Conservation (phyloP, 495 filamentous ascomycete genomes). For the Podospora comata region DNA sequence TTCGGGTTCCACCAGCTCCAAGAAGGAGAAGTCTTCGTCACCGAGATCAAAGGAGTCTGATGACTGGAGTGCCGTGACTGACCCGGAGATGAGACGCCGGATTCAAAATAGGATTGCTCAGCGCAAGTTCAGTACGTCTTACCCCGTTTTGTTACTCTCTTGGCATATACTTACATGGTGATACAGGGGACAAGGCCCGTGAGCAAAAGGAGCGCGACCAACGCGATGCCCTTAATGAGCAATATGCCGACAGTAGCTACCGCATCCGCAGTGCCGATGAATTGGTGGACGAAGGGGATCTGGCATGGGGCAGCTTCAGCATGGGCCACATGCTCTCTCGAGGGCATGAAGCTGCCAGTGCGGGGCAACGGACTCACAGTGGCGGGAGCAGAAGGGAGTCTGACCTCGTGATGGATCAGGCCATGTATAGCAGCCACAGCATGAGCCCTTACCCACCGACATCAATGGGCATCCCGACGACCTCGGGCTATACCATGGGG, state of each 20-base stretch:
- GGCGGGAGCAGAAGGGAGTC: background rate
- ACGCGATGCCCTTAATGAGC: constrained; percentile 54
- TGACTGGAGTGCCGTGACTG: constrained; percentile 59
- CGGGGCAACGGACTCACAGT: constrained; percentile 12
- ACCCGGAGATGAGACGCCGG: constrained; percentile 57
- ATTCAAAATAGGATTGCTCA: constrained; percentile 62
- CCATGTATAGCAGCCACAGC: constrained; percentile 8
- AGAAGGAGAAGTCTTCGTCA: constrained; percentile 34
- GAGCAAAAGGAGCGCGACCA: constrained; percentile 56
- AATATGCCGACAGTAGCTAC: constrained; percentile 55
- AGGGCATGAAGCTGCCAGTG: constrained; percentile 48
- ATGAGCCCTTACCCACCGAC: background rate
- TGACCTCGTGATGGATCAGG: background rate
- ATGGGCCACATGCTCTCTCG: constrained; percentile 53
- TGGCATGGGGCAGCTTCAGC: constrained; percentile 61
- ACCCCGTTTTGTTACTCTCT: background rate
- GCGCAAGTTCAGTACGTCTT: constrained; percentile 55
- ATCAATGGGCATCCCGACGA: background rate
- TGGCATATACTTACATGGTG: constrained; percentile 19
- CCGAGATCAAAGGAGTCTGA: constrained; percentile 44
- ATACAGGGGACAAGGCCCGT: constrained; percentile 56
- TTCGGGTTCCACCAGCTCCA: constrained; percentile 30
- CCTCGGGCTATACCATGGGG: background rate
- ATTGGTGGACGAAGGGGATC: constrained; percentile 42
- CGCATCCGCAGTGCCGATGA: constrained; percentile 49